Base-by-base conservation (phyloP, 2,329 filamentous ascomycete genomes). In the Arachnomyces sp. region DNA sequence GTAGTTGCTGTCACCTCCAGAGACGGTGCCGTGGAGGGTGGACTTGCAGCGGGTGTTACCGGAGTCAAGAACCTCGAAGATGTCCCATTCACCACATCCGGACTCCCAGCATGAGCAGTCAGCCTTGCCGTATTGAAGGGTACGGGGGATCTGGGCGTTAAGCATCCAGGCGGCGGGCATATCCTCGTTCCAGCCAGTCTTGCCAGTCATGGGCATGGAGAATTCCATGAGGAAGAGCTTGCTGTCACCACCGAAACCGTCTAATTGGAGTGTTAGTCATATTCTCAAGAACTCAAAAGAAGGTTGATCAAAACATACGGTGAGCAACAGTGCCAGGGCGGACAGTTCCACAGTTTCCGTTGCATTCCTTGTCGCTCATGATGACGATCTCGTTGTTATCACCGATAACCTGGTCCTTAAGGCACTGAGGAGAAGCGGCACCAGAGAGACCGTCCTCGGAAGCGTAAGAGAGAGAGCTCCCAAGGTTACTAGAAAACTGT, bases 121-220 rank as follows among this genome's bases (percentile, higher is more conserved):
- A 6, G 66, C 58, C 35, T 67, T 64, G 47, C 72, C 72, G 65
- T 88, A 88, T 60, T 88, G 83, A 4, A 74, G 66, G 4, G 81
- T 80, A 44, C 79, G 78, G 17, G 83, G 78, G 45, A 89, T 85
- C 44, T 77, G 72, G 13, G 77, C 79, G 63, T 89, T 89, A 44
- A 89, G 74, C 36, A 82, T 67, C 85, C 85, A 89, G 60, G 82
- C 73, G 31, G 84, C 80, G 7, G 84, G 83, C 73, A 84, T 84
- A 62, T 88, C 78, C 31, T 59, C 67, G 54, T 79, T 75, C 52
- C 68, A 68, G n/a, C 50, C 52, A 1, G 57, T 63, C 38, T 67
- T 57, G 45, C 73, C 73, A 42, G 75, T 74, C 35, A 72, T 55
- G 7, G 83, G 83, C 84, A 89, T 89, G 40, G 69, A 68, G 60